Percentiles rank a stretch among this genome's conserved stretches.
Evolutionary conservation across 768 basidiomycete genomes (phyloP).

Genomic region (Rhizopogon roseolus): DNA sequence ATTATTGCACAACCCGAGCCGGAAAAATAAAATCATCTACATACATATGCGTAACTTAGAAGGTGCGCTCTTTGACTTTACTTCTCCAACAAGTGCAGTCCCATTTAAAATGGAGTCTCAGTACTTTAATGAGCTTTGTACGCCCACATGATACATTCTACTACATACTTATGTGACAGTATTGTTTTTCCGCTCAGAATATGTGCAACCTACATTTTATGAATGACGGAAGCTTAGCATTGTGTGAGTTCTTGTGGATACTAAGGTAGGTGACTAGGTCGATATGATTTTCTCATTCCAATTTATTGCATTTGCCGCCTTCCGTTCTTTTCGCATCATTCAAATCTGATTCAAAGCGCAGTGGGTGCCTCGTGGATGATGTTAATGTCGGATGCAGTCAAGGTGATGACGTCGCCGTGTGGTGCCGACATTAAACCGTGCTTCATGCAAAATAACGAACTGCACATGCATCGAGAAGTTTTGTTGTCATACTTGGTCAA

Average conservation of each 20-base stretch:
- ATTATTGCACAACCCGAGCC: too few species aligned
- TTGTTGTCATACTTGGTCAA: too few species aligned
- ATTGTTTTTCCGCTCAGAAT: neutral
- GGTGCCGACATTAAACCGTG: neutral
- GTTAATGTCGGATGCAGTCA: neutral
- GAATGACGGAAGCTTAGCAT: neutral
- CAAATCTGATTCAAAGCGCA: neutral
- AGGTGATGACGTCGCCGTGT: neutral
- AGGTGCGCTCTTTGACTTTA: neutral
- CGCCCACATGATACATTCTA: neutral
- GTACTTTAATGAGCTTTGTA: neutral
- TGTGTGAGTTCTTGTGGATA: neutral
- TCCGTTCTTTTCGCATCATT: neutral
- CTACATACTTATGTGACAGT: neutral
- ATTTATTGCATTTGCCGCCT: neutral
- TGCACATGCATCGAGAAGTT: neutral
- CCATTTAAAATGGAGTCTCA: too few species aligned
- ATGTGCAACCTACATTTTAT: neutral
- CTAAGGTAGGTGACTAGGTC: too few species aligned
- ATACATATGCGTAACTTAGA: neutral
- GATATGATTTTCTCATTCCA: neutral
- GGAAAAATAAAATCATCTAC: neutral
- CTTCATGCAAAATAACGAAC: neutral
- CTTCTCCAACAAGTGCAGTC: neutral
- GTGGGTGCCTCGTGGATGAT: neutral